phyloP scores from a whole-genome alignment of 1,139 yeast genomes.

The Blastobotrys illinoisensis region DNA sequence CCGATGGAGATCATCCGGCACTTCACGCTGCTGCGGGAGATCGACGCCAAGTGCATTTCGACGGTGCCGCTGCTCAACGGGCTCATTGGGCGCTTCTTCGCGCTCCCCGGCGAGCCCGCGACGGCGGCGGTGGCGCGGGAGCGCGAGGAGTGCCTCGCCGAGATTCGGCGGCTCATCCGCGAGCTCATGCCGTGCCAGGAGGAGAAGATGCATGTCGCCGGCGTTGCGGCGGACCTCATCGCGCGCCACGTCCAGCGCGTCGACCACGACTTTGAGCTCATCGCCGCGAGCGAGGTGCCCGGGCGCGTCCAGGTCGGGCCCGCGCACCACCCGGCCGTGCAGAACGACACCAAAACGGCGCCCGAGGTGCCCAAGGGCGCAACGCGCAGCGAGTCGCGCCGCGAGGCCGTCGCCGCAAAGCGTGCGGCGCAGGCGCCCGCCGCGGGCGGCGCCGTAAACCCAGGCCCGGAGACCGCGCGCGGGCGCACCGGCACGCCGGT shows the following conservation, averaged over 20 bases:
- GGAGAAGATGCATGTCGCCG: constrained; percentile 96
- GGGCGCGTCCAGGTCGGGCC: constrained; percentile 60
- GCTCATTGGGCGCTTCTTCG: constrained; percentile 52
- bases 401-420: constrained; percentile 90
- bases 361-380: constrained; percentile 33
- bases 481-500: neutral
- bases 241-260: constrained; percentile 64
- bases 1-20: constrained; percentile 81
- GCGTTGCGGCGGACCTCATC: constrained; percentile 79
- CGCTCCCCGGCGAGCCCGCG: constrained; percentile 12
- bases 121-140: constrained; percentile 18
- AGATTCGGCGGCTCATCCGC: constrained; percentile 36
- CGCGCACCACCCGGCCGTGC: constrained; percentile 75
- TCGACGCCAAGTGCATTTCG: constrained; percentile 87
- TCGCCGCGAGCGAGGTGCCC: constrained; percentile 68
- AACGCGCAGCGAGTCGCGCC: constrained; percentile 57
- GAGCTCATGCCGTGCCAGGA: constrained; percentile 90
- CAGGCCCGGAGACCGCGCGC: neutral
- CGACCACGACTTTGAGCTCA: constrained; percentile 70
- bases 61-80: constrained; percentile 63
- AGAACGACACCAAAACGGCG: constrained; percentile 35
- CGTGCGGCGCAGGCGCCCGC: constrained; percentile 40
- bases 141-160: constrained; percentile 36
- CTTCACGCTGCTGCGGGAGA: constrained; percentile 82
- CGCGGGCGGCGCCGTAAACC: neutral